Conservation (phyloP, 108 stramenopile genomes). For the Cyclotella distinguenda region DNA sequence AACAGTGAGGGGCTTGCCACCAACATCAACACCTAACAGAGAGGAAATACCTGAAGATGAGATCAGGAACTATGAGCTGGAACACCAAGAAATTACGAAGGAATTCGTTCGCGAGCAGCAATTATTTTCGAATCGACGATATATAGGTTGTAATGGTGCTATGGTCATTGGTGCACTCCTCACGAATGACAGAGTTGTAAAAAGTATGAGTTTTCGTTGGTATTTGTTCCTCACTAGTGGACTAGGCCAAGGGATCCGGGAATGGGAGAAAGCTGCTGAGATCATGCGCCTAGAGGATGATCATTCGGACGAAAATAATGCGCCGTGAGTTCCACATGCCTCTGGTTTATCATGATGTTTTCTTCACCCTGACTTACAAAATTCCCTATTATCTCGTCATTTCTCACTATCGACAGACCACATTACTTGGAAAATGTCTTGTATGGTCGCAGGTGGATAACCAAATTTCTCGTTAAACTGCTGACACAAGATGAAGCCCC, state of each 20-base stretch:
- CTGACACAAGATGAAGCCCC: slow-evolving; percentile 37
- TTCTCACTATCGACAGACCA: slow-evolving; percentile 42
- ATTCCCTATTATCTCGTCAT: not conserved
- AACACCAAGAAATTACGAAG: slow-evolving; percentile 48
- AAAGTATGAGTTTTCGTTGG: slow-evolving; percentile 71
- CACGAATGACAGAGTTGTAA: slow-evolving; percentile 55
- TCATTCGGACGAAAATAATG: slow-evolving; percentile 9
- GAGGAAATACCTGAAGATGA: slow-evolving; percentile 36
- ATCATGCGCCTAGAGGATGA: slow-evolving; percentile 39
- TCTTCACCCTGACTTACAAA: not conserved
- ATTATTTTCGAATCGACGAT: slow-evolving; percentile 67
- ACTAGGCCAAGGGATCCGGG: slow-evolving; percentile 66
- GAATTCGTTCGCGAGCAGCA: slow-evolving; percentile 78
- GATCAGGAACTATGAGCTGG: slow-evolving; percentile 39
- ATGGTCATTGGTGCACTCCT: slow-evolving; percentile 74
- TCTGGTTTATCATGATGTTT: not conserved
- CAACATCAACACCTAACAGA: slow-evolving; percentile 18
- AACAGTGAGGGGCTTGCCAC: slow-evolving; percentile 62
- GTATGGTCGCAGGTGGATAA: slow-evolving; percentile 76
- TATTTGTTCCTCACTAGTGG: slow-evolving; percentile 71
- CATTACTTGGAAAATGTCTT: slow-evolving; percentile 76
- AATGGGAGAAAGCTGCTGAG: slow-evolving; percentile 72
- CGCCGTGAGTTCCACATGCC: slow-evolving; percentile 43
- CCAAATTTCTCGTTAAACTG: slow-evolving; percentile 58
- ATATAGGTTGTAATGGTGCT: slow-evolving; percentile 77